phyloP scores from a whole-genome alignment of 2,329 filamentous ascomycete genomes.

The Parastagonospora avenae region DNA sequence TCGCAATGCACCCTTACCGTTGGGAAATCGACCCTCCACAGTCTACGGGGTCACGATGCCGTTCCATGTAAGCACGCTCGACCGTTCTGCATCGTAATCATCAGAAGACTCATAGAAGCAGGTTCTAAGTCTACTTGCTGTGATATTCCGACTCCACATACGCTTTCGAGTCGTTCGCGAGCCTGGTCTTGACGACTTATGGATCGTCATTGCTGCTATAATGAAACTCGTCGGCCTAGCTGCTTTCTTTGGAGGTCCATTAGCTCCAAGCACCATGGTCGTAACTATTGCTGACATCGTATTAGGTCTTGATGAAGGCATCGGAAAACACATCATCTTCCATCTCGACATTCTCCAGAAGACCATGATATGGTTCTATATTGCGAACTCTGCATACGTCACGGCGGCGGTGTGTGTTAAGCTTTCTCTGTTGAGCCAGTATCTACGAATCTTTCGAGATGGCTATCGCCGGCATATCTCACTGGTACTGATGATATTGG shows the following conservation, averaged over 20 bases:
- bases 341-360: slow-evolving; percentile 11
- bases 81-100: background rate
- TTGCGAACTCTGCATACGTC: slow-evolving; percentile 33
- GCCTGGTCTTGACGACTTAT: slow-evolving; percentile 43
- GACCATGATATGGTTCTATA: slow-evolving; percentile 30
- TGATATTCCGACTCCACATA: slow-evolving; percentile 33
- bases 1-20: slow-evolving; percentile 25
- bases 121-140: slow-evolving; percentile 32
- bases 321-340: slow-evolving; percentile 39
- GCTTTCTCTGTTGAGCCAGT: slow-evolving; percentile 42
- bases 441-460: slow-evolving; percentile 37
- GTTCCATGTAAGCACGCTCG: slow-evolving; percentile 24
- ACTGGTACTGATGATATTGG: slow-evolving; percentile 17
- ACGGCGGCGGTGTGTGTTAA: slow-evolving; percentile 40
- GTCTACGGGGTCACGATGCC: slow-evolving; percentile 35
- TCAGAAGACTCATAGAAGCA: slow-evolving; percentile 13
- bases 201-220: slow-evolving; percentile 34
- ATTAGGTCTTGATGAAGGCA: slow-evolving; percentile 28
- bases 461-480: slow-evolving; percentile 21
- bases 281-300: slow-evolving; percentile 3
- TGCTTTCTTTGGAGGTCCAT: slow-evolving; percentile 26
- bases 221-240: slow-evolving; percentile 28
- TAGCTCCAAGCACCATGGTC: background rate
- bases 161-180: slow-evolving; percentile 32
- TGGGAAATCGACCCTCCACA: slow-evolving; percentile 24